These are phyloP conservation scores for Linanthus parryae DNA, from an alignment of 148 eudicot species.

Conservation along the genomic window DNA sequence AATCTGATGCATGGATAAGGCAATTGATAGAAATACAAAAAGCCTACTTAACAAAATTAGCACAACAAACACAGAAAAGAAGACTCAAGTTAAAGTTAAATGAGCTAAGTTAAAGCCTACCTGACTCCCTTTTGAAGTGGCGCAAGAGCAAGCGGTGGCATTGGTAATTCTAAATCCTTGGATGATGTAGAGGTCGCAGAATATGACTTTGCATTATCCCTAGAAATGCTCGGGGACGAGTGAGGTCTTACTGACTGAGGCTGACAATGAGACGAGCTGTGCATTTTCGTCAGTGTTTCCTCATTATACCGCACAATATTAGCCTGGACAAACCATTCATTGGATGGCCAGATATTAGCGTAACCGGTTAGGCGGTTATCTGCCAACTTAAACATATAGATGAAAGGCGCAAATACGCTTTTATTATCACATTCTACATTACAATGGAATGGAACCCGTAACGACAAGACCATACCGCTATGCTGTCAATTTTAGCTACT, in stretches of 20 bases:
- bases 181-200: slow-evolving; percentile 21
- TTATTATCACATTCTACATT: no score
- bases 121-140: slow-evolving; percentile 53
- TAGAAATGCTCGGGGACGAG: slow-evolving; percentile 22
- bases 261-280: slow-evolving; percentile 24
- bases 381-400: no score
- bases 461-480: no score
- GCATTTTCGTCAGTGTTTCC: slow-evolving; percentile 64
- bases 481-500: no score
- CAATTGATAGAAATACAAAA: not conserved
- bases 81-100: not conserved
- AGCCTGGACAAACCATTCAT: slow-evolving; percentile 48
- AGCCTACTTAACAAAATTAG: no score
- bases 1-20: no score
- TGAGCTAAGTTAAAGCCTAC: slow-evolving; percentile 21
- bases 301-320: slow-evolving; percentile 83
- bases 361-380: not conserved
- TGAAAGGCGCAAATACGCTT: no score
- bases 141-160: slow-evolving; percentile 95
- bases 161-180: slow-evolving; percentile 78
- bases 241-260: slow-evolving; percentile 34
- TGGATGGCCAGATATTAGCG: not conserved
- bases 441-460: no score
- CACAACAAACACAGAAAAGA: no score
- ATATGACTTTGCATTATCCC: slow-evolving; percentile 16